Conservation (phyloP, 352 stramenopile species). For the Phytophthora aleatoria region DNA sequence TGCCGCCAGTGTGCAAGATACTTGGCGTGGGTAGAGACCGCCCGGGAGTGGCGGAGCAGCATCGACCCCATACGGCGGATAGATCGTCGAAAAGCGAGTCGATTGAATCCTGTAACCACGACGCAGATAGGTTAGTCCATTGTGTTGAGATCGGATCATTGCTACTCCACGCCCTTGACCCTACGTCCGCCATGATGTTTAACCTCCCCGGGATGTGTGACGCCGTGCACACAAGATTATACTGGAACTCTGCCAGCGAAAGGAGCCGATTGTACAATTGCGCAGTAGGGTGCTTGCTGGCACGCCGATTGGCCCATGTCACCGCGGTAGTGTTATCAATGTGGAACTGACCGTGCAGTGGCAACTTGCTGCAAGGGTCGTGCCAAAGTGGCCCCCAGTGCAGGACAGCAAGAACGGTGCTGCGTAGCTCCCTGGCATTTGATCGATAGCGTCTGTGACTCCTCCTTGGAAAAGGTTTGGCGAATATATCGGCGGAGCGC, state of each 20-base stretch:
- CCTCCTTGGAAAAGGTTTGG: neutral
- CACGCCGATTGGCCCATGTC: slow-evolving; percentile 8
- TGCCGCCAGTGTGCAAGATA: slow-evolving; percentile 25
- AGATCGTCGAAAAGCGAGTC: slow-evolving; percentile 22
- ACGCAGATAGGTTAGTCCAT: slow-evolving; percentile 19
- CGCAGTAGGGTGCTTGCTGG: neutral
- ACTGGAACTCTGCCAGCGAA: slow-evolving; percentile 28
- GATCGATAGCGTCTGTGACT: slow-evolving; percentile 9
- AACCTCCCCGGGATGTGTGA: slow-evolving; percentile 25
- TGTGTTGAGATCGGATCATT: neutral
- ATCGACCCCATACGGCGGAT: slow-evolving; percentile 18
- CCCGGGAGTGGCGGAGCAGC: slow-evolving; percentile 12
- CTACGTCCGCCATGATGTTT: slow-evolving; percentile 20
- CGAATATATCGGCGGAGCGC: slow-evolving; percentile 2
- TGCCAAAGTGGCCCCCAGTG: slow-evolving; percentile 16
- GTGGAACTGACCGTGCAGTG: slow-evolving; percentile 10
- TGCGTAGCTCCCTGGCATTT: slow-evolving; percentile 21
- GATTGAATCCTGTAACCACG: slow-evolving; percentile 4
- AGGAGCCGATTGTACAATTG: slow-evolving; percentile 20
- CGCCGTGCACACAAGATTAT: slow-evolving; percentile 14
- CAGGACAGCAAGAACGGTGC: slow-evolving; percentile 15
- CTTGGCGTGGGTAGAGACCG: slow-evolving; percentile 17
- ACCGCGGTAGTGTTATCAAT: slow-evolving; percentile 23
- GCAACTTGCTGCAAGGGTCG: neutral
- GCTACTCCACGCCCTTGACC: slow-evolving; percentile 22